Evolutionary conservation across 2,329 filamentous ascomycete genomes (phyloP).

Genomic region (Phaeomoniella chlamydospora): DNA sequence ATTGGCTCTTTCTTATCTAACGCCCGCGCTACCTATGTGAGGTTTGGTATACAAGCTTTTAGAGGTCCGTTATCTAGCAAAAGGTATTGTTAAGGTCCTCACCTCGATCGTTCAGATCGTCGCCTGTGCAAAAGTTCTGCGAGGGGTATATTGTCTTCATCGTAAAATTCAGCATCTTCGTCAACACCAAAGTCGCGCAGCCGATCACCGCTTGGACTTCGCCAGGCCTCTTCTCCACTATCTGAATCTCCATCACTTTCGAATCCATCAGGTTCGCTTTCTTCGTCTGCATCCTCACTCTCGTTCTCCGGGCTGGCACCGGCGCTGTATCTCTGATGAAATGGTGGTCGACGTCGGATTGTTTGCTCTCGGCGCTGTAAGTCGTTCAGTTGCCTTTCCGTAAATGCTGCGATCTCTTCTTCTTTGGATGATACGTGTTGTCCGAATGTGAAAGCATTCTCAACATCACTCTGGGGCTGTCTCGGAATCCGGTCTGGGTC

Average conservation of each 20-base stretch:
- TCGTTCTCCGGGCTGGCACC: not conserved
- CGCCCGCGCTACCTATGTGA: no score
- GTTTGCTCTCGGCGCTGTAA: constrained; percentile 24
- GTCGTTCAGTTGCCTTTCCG: constrained; percentile 37
- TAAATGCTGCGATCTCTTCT: constrained; percentile 38
- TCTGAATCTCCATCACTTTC: constrained; percentile 12
- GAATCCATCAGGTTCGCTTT: constrained; percentile 8
- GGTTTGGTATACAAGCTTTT: no score
- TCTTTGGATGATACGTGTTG: constrained; percentile 18
- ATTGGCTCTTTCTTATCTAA: no score
- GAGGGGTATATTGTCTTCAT: constrained; percentile 45
- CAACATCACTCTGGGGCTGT: constrained; percentile 6
- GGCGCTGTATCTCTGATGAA: constrained; percentile 20
- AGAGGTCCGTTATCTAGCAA: no score
- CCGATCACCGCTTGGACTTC: constrained; percentile 47
- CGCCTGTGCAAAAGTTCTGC: constrained; percentile 34
- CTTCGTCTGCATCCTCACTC: constrained; percentile 7
- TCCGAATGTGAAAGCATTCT: constrained; percentile 13
- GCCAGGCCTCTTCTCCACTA: constrained; percentile 46
- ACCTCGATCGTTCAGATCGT: constrained; percentile 6
- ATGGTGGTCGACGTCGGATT: constrained; percentile 23
- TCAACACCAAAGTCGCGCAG: constrained; percentile 51
- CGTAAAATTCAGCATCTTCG: constrained; percentile 49
- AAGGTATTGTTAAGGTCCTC: no score
- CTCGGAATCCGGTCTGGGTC: constrained; percentile 34